Conservation (phyloP, 2,329 filamentous ascomycete genomes). For the Scopulariopsis brevicaulis region DNA sequence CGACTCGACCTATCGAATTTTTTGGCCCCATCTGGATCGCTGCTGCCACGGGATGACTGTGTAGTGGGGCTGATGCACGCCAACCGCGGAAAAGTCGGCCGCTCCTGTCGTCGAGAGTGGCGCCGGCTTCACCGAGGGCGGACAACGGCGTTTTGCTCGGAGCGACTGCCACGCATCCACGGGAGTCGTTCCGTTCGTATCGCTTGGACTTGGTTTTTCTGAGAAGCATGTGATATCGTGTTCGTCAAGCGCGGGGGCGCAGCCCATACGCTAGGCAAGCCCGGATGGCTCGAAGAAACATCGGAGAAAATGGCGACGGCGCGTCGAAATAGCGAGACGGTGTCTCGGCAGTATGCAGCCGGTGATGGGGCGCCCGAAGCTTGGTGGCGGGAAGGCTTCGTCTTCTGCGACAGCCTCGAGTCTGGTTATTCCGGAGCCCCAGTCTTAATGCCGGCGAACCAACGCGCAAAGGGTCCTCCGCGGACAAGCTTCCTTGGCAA, state of each 20-base stretch:
- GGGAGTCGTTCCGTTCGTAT: background rate
- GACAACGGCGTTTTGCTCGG: background rate
- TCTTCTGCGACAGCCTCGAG: background rate
- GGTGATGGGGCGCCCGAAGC: background rate
- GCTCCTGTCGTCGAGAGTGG: background rate
- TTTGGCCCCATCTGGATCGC: background rate
- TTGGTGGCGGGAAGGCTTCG: background rate
- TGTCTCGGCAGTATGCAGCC: no score
- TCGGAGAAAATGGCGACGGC: no score
- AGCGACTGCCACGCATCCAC: background rate
- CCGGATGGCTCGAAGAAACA: no score
- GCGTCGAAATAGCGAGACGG: no score
- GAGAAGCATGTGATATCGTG: no score
- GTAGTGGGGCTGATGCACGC: background rate
- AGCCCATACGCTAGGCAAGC: no score
- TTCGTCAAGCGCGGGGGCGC: no score
- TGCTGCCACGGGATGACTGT: background rate
- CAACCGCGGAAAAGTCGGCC: background rate
- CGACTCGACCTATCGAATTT: background rate
- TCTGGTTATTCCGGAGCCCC: background rate
- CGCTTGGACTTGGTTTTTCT: background rate
- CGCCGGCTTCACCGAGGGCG: no score
- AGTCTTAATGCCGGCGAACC: background rate
- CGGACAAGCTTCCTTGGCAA: background rate
- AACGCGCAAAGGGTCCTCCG: background rate